Percentiles rank a stretch among this genome's conserved stretches.
Conservation (phyloP, 345 rosid genomes). For the Ceriops tagal region DNA sequence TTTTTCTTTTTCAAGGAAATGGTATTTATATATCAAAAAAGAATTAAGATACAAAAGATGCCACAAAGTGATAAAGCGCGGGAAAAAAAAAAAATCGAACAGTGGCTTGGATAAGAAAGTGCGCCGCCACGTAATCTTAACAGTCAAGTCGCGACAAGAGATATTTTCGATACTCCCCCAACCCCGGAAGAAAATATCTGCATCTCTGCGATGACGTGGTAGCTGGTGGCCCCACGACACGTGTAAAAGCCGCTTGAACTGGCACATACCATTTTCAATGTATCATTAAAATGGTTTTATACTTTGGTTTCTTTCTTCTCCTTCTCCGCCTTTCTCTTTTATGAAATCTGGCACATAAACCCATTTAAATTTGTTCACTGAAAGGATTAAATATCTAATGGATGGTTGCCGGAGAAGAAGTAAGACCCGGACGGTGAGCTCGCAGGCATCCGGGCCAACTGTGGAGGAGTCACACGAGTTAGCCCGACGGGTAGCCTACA, state of each 20-base stretch:
- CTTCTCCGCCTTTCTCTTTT: background rate
- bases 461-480: conserved; percentile 22
- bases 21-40: no score
- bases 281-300: background rate
- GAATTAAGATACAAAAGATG: no score
- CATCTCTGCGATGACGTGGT: conserved; percentile 47
- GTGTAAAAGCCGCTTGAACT: conserved; percentile 70
- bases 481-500: conserved; percentile 16
- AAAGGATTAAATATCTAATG: conserved; percentile 18
- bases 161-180: conserved; percentile 32
- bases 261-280: conserved; percentile 11
- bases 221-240: conserved; percentile 33
- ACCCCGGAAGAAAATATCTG: conserved; percentile 36
- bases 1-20: no score
- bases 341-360: background rate
- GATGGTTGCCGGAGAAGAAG: conserved; percentile 28
- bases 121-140: background rate
- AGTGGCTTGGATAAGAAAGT: background rate
- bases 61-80: background rate
- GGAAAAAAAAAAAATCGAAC: background rate
- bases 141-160: conserved; percentile 18
- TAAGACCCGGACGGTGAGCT: conserved; percentile 25
- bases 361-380: background rate
- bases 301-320: background rate
- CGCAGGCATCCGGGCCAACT: conserved; percentile 25